Evolutionary conservation across 331 rosid species (phyloP), one percentile per base, ranked within the genome.

Genomic region (Saraca asoca): DNA sequence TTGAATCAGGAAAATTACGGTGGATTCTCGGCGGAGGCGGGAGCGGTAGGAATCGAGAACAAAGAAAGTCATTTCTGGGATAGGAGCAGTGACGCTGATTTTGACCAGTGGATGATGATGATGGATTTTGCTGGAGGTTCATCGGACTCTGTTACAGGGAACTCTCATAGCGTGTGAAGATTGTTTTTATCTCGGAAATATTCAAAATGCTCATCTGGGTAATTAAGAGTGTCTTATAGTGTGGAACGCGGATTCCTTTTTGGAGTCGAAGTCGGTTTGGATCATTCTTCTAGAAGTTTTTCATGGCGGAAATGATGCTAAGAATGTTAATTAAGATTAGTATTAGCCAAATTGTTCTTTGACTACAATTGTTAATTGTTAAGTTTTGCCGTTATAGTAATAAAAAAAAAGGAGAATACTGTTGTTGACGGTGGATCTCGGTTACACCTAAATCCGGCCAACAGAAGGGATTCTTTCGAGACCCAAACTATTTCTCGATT

Each of bases 51-150:
- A 4, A 15, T 48, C 11, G 79, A 51, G n/a, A 79, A 20, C n/a
- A 48, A 58, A 68, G 84, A 70, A 5, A 66, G 53, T 5, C 89
- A 91, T 3, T 64, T 76, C 58, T 82, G 81, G 82, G 85, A 81
- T 16, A 69, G 59, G 15, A 34, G 84, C 10, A 80, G 74, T 0
- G 85, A 81, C 0, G 84, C 75, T 2, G 91, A 85, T 5, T 56
- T 81, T 52, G 79, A 86, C 4, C 76, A 76, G 18, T 75, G 78
- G 74, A 58, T 81, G 85, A 73, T 33, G 80, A 63, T 57, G 68
- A 75, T 83, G 83, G 85, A 82, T 73, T 80, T 78, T 31, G 51
- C 51, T 2, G 87, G 76, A 18, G 75, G 81, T 13, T 72, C 82
- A 3, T 79, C 88, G 19, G 82, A 75, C 16, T 79, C 84, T 33